These are phyloP conservation scores for Sugiyamaella paludigena DNA, from an alignment of 1,139 yeast genomes.

Conservation along the genomic window DNA sequence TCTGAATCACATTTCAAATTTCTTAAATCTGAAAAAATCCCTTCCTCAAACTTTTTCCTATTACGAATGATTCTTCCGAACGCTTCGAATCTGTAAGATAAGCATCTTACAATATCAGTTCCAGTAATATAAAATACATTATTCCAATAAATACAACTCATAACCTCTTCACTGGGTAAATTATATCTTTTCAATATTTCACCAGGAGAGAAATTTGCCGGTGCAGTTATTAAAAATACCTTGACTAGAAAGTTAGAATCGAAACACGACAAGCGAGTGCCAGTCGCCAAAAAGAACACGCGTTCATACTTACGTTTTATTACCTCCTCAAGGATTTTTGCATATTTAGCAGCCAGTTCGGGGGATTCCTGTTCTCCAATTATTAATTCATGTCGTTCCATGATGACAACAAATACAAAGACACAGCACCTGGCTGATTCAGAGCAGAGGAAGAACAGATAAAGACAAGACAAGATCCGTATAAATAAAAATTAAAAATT, in stretches of 20 bases:
- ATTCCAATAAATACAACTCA: conserved; percentile 91
- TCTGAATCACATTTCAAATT: conserved; percentile 83
- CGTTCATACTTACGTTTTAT: conserved; percentile 18
- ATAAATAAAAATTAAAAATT: too few relatives aligned
- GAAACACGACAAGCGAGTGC: neutral
- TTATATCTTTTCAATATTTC: conserved; percentile 86
- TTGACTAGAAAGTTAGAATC: conserved; percentile 37
- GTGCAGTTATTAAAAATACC: conserved; percentile 86
- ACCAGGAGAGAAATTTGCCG: conserved; percentile 89
- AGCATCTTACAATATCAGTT: conserved; percentile 90
- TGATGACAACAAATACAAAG: neutral
- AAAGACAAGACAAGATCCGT: too few relatives aligned
- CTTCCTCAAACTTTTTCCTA: conserved; percentile 94
- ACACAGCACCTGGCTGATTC: too few relatives aligned
- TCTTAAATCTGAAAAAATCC: conserved; percentile 86
- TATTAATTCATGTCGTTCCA: conserved; percentile 11
- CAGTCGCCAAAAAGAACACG: neutral
- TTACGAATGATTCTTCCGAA: conserved; percentile 85
- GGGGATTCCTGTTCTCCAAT: conserved; percentile 14
- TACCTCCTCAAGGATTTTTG: conserved; percentile 22
- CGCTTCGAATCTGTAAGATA: conserved; percentile 83
- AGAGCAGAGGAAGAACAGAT: too few relatives aligned
- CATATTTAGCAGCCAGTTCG: conserved; percentile 21
- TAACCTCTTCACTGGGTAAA: conserved; percentile 83
- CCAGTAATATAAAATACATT: conserved; percentile 89